Evolutionary conservation across 2,329 filamentous ascomycete genomes (phyloP).

Genomic region (Diaporthe capsici): DNA sequence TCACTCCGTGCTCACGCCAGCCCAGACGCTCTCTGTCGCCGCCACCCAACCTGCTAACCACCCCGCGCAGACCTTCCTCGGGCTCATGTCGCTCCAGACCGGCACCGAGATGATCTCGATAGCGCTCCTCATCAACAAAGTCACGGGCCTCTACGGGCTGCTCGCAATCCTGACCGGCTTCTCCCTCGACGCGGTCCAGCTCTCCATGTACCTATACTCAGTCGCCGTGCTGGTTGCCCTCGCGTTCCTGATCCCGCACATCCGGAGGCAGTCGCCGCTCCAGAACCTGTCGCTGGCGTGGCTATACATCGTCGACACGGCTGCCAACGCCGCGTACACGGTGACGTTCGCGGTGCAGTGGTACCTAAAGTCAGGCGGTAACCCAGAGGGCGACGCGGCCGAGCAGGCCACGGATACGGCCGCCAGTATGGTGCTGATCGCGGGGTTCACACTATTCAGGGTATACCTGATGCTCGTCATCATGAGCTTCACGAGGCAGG

Average conservation of each 20-base stretch:
- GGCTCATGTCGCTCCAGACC: slow-evolving; percentile 87
- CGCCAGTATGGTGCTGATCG: slow-evolving; percentile 84
- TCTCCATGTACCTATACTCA: slow-evolving; percentile 94
- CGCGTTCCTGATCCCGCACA: slow-evolving; percentile 81
- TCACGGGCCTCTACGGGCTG: slow-evolving; percentile 90
- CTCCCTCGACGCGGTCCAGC: slow-evolving; percentile 83
- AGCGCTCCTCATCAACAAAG: slow-evolving; percentile 90
- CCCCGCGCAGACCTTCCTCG: slow-evolving; percentile 79
- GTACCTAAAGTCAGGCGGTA: slow-evolving; percentile 75
- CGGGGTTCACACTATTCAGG: slow-evolving; percentile 79
- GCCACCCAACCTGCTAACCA: slow-evolving; percentile 1
- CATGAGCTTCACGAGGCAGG: slow-evolving; percentile 84
- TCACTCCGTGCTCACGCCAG: neutral
- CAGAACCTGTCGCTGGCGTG: slow-evolving; percentile 87
- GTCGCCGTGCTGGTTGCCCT: slow-evolving; percentile 78
- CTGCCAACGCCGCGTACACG: slow-evolving; percentile 87
- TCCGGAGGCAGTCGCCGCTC: slow-evolving; percentile 83
- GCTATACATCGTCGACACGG: slow-evolving; percentile 86
- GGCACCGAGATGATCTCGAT: slow-evolving; percentile 88
- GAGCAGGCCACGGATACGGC: slow-evolving; percentile 68
- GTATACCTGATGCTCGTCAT: slow-evolving; percentile 89
- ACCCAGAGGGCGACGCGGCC: slow-evolving; percentile 43
- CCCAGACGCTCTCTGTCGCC: neutral
- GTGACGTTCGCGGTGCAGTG: slow-evolving; percentile 85
- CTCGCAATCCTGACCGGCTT: slow-evolving; percentile 91